A percentile compares a stretch with the other conserved stretches of the same genome.
Evolutionary conservation across 1,284 basidiomycete genomes (phyloP).

Genomic region (Cutaneotrichosporon cavernicola): DNA sequence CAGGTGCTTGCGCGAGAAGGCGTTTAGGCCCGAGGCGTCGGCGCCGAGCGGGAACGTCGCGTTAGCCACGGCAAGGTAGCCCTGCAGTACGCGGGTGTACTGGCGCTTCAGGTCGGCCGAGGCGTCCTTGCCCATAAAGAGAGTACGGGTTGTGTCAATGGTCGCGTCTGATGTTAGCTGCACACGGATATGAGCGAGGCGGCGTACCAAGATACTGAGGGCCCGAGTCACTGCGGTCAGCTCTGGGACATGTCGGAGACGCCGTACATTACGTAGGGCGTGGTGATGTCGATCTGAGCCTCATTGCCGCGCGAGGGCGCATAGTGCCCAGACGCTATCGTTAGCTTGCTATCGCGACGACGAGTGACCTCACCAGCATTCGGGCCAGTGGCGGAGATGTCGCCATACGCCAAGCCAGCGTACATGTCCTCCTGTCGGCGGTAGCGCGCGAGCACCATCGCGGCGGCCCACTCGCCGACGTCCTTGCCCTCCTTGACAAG

Average conservation of each 20-base stretch:
- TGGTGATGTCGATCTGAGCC: constrained; percentile 68
- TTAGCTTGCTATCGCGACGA: constrained; percentile 8
- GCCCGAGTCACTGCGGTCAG: constrained; percentile 69
- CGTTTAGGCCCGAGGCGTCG: constrained; percentile 74
- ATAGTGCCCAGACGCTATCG: constrained; percentile 82
- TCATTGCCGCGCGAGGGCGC: constrained; percentile 71
- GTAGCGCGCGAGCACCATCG: constrained; percentile 75
- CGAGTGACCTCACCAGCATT: constrained; percentile 60
- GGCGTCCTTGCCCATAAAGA: constrained; percentile 76
- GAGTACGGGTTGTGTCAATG: constrained; percentile 86
- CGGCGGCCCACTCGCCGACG: constrained; percentile 89
- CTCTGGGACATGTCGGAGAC: constrained; percentile 2
- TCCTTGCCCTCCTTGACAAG: constrained; percentile 67
- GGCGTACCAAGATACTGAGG: constrained; percentile 66
- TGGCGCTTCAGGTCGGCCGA: constrained; percentile 75
- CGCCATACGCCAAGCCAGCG: constrained; percentile 86
- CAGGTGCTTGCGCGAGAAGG: constrained; percentile 76
- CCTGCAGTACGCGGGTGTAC: constrained; percentile 91
- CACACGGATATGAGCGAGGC: not conserved
- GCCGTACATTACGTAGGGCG: constrained; percentile 83
- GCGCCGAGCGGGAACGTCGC: constrained; percentile 87
- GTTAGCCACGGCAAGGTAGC: constrained; percentile 90
- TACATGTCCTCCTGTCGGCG: constrained; percentile 72
- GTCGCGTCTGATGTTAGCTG: constrained; percentile 65
- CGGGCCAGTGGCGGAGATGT: constrained; percentile 84